Percentiles rank a stretch among this genome's conserved stretches.
phyloP scores from a whole-genome alignment of 768 basidiomycete species.

The Chlorophyllum brunneum region DNA sequence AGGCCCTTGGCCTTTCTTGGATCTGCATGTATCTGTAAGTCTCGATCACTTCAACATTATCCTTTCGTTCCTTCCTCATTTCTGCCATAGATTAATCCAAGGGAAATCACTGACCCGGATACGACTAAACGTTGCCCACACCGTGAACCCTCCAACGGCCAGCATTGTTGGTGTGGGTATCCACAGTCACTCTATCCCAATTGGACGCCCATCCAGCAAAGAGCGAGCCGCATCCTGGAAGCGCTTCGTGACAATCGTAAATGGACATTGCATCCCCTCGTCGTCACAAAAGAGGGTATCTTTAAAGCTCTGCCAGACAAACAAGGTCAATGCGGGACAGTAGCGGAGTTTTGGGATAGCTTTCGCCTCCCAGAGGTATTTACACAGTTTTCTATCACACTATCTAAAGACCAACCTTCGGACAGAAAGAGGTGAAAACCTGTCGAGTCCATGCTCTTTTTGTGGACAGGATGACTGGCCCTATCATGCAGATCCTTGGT shows the following conservation, averaged over 20 bases:
- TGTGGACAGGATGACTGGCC: slow-evolving; percentile 42
- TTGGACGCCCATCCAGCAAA: slow-evolving; percentile 39
- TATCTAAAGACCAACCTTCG: not conserved
- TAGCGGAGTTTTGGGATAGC: slow-evolving; percentile 28
- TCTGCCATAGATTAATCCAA: not conserved
- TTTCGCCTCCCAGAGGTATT: slow-evolving; percentile 26
- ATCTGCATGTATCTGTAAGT: slow-evolving; percentile 6
- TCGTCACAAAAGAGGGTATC: slow-evolving; percentile 28
- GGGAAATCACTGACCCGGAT: not conserved
- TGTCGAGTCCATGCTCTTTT: slow-evolving; percentile 45
- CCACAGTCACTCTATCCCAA: slow-evolving; percentile 42
- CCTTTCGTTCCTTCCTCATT: not conserved
- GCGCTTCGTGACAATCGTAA: slow-evolving; percentile 21
- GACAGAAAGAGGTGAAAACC: slow-evolving; percentile 17
- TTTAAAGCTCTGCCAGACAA: slow-evolving; percentile 22
- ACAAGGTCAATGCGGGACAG: slow-evolving; percentile 12
- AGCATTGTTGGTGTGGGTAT: slow-evolving; percentile 29
- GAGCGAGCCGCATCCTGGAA: slow-evolving; percentile 27
- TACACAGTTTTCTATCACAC: slow-evolving; percentile 3
- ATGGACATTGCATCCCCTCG: slow-evolving; percentile 28
- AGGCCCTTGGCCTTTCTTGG: slow-evolving; percentile 13
- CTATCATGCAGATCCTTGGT: slow-evolving; percentile 50
- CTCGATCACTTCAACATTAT: not conserved
- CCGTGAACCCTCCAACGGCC: slow-evolving; percentile 25
- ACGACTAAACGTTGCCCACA: not conserved